phyloP scores from a whole-genome alignment of 495 filamentous ascomycete species.

The Penicillium coprophilum region DNA sequence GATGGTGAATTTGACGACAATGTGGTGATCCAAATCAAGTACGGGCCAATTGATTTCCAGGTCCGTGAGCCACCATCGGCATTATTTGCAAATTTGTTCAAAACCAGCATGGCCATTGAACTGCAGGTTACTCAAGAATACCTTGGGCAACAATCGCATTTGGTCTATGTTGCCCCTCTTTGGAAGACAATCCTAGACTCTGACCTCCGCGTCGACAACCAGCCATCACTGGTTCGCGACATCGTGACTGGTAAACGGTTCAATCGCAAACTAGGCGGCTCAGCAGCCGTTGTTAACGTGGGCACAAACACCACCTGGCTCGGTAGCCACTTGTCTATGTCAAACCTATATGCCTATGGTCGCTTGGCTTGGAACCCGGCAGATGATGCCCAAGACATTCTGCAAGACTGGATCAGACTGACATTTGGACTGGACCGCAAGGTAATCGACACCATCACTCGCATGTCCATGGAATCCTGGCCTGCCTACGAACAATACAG shows the following conservation, averaged over 20 bases:
- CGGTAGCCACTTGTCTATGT: conserved; percentile 66
- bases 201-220: conserved; percentile 59
- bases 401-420: conserved; percentile 65
- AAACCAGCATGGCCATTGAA: conserved; percentile 63
- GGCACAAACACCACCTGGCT: conserved; percentile 68
- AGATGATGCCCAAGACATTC: conserved; percentile 42
- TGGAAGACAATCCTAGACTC: conserved; percentile 69
- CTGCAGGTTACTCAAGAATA: conserved; percentile 69
- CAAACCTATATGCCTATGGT: conserved; percentile 71
- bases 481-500: conserved; percentile 69
- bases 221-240: conserved; percentile 53
- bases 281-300: conserved; percentile 67
- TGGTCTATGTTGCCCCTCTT: conserved; percentile 64
- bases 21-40: conserved; percentile 72
- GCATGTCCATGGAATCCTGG: conserved; percentile 69
- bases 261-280: conserved; percentile 57
- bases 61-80: conserved; percentile 70
- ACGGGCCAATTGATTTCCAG: conserved; percentile 75
- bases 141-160: conserved; percentile 67
- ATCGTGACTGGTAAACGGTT: conserved; percentile 61
- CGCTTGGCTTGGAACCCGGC: conserved; percentile 62
- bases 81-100: conserved; percentile 60
- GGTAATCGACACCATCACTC: conserved; percentile 58
- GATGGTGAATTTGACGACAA: conserved; percentile 69
- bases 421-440: conserved; percentile 57